These are phyloP conservation scores for Crithidia sp. DNA, from an alignment of 208 protist species.

Conservation along the genomic window DNA sequence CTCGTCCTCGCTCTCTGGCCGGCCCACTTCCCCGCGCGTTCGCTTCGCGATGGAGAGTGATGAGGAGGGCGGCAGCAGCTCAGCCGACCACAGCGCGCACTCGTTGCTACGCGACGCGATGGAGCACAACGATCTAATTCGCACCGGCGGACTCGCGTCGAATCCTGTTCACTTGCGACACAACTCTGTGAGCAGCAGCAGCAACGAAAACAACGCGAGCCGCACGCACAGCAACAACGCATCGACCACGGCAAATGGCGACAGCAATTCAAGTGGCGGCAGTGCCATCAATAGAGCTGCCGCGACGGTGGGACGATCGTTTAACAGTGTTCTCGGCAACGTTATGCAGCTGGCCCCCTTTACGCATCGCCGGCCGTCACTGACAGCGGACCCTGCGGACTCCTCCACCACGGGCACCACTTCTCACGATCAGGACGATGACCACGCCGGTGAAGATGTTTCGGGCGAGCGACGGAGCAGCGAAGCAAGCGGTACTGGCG, in stretches of 20 bases:
- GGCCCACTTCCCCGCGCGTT: conserved; percentile 1
- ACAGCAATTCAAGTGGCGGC: neutral
- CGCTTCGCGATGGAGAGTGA: conserved; percentile 4
- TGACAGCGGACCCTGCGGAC: neutral
- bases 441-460: neutral
- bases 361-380: neutral
- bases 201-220: neutral
- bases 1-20: neutral
- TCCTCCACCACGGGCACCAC: neutral
- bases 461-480: neutral
- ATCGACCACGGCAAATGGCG: neutral
- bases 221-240: neutral
- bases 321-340: neutral
- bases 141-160: conserved; percentile 11
- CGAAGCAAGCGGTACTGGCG: too few relatives aligned
- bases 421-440: neutral
- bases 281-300: neutral
- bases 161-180: conserved; percentile 12
- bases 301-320: neutral
- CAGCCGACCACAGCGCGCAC: neutral
- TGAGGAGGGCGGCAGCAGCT: neutral
- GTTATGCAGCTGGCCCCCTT: conserved; percentile 15
- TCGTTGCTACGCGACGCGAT: neutral
- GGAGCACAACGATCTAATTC: neutral
- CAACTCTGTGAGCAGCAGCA: neutral